phyloP scores from a whole-genome alignment of 257 asterid genomes.

The Fraxinus americana region DNA sequence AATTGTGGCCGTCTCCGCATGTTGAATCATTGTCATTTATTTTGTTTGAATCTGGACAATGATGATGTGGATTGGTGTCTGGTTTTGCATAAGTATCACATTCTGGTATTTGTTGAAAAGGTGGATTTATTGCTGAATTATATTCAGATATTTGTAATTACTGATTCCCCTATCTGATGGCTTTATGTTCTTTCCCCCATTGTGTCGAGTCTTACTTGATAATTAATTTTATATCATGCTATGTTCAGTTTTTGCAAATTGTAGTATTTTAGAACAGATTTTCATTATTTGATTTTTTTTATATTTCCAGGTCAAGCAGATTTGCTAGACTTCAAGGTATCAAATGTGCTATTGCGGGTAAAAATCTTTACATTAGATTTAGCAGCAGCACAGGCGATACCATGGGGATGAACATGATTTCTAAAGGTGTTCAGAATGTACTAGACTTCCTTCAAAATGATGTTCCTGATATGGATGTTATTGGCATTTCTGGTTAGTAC shows the following conservation, averaged over 20 bases:
- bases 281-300: not conserved
- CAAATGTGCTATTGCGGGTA: constrained; percentile 67
- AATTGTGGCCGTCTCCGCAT: not conserved
- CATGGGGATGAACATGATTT: constrained; percentile 90
- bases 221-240: not conserved
- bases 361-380: constrained; percentile 63
- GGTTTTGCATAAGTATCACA: not conserved
- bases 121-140: not conserved
- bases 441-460: constrained; percentile 61
- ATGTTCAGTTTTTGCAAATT: not conserved
- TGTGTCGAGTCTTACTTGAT: not conserved
- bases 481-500: constrained; percentile 69
- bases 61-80: constrained; percentile 14
- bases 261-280: not conserved
- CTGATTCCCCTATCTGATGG: not conserved
- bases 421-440: constrained; percentile 78
- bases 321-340: constrained; percentile 61
- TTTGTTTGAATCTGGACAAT: constrained; percentile 1
- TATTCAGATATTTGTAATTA: not conserved
- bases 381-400: constrained; percentile 77
- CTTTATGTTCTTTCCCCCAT: not conserved
- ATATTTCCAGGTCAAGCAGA: constrained; percentile 63
- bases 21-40: not conserved
- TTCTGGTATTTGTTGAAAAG: not conserved
- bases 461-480: constrained; percentile 74